Base-by-base conservation (phyloP, 2,329 filamentous ascomycete species). In the Monilinia fructigena region DNA sequence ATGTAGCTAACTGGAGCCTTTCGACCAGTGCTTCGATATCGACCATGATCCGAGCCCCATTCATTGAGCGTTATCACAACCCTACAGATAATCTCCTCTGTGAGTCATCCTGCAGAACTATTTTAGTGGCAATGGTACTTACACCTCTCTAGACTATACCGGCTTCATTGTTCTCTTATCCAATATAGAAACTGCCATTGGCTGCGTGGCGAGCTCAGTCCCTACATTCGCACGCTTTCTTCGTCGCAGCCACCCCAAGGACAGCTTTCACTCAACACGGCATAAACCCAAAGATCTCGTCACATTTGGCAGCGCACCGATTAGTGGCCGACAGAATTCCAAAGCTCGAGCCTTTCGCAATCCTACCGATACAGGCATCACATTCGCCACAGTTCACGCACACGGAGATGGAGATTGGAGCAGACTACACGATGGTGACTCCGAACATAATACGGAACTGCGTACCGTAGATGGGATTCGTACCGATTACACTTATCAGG, bases 61-160 rank as follows among this genome's bases (percentile, higher is more conserved):
- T 47, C 42, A 64, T 64, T 18, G 20, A 56, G 47, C 40, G 47
- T 20, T 48, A 58, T 26, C 35, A 31, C 14, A 20, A 35, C 3
- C 61, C 61, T 8, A 26, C 38, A 26, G 61, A 64, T 18, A 74
- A 65, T 69, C 69, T 65, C 70, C 73, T 28, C 38, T 73, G 74
- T 76, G 69, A 70, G 74, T 70, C 14, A 31, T 47, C 26, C 38
- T 8, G 14, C 4, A 38, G 4, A 26, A 7, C 47, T n/a, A 7
- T 28, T 26, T 40, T 8, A 5, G 16, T 45, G 16, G 10, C 4
- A 23, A 31, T 28, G 11, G 11, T 38, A 20, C 40, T 64, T 26
- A 64, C 42, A 35, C 5, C 14, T 26, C 20, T 20, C 40, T 20
- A 64, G 61, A 64, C 14, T 64, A 64, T 20, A 64, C 61, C 20